Evolutionary conservation across 177 flowering plant species (phyloP).

Genomic region (Vitis hybrid): DNA sequence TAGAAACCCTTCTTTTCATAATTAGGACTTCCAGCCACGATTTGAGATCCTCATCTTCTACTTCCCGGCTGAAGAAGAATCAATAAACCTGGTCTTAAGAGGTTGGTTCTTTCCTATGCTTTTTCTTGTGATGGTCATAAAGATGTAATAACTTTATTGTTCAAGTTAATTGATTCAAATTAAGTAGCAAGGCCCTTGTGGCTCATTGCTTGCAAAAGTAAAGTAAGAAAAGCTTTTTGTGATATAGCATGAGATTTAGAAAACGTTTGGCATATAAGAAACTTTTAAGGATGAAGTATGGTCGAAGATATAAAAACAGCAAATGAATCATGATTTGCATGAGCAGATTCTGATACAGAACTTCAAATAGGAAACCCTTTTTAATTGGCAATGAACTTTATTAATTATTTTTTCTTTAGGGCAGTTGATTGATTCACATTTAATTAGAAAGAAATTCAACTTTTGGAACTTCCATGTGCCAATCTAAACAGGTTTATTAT

Average conservation of each 20-base stretch:
- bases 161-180: neutral
- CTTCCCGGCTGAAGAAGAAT: constrained; percentile 55
- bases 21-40: constrained; percentile 52
- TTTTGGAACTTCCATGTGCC: too few relatives aligned
- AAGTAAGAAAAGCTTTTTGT: neutral
- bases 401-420: too few relatives aligned
- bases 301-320: too few relatives aligned
- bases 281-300: too few relatives aligned
- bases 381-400: neutral
- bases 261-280: too few relatives aligned
- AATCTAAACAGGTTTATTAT: too few relatives aligned
- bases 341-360: neutral
- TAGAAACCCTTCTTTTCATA: constrained; percentile 89
- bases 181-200: too few relatives aligned
- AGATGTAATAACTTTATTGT: neutral
- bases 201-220: neutral
- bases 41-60: constrained; percentile 26
- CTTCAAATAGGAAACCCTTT: neutral
- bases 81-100: constrained; percentile 32
- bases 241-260: too few relatives aligned
- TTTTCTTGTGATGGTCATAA: neutral
- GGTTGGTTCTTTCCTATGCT: neutral
- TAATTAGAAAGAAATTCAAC: too few relatives aligned
- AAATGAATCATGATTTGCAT: neutral
- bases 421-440: too few relatives aligned